Conservation (phyloP, 495 filamentous ascomycete genomes). For the Lophiostoma macrostomum region DNA sequence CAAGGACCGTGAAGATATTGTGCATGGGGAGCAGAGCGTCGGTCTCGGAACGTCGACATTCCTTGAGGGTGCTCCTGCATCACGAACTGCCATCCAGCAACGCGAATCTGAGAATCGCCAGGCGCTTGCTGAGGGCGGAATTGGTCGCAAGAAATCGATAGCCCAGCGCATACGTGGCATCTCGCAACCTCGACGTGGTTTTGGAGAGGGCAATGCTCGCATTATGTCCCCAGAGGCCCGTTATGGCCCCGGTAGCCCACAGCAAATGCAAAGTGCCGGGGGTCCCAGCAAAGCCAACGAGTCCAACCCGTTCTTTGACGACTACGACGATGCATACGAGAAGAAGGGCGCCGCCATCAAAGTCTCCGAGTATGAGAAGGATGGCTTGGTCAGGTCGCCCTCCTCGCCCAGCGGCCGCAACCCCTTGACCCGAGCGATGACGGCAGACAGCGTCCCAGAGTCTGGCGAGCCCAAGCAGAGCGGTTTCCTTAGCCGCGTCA, state of each 20-base stretch:
- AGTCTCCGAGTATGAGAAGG: slow-evolving; percentile 47
- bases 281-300: slow-evolving; percentile 48
- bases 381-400: slow-evolving; percentile 37
- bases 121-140: slow-evolving; percentile 49
- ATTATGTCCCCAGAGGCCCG: slow-evolving; percentile 37
- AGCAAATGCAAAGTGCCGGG: slow-evolving; percentile 38
- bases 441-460: slow-evolving; percentile 57
- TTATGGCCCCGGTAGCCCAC: slow-evolving; percentile 38
- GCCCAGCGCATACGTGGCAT: slow-evolving; percentile 59
- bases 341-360: slow-evolving; percentile 62
- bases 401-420: slow-evolving; percentile 53
- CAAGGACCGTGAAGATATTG: slow-evolving; percentile 57
- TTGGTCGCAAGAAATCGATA: slow-evolving; percentile 88
- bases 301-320: slow-evolving; percentile 82
- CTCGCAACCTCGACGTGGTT: slow-evolving; percentile 37
- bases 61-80: slow-evolving; percentile 88
- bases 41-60: slow-evolving; percentile 95
- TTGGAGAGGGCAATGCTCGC: slow-evolving; percentile 22
- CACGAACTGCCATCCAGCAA: slow-evolving; percentile 75
- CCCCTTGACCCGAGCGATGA: slow-evolving; percentile 64
- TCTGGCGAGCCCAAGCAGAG: slow-evolving; percentile 44
- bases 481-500: slow-evolving; percentile 82
- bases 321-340: slow-evolving; percentile 73
- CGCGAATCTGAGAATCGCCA: slow-evolving; percentile 63
- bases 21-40: slow-evolving; percentile 78